A percentile compares a stretch with the other conserved stretches of the same genome.
These are phyloP conservation scores for Cryptococcus maquisensis DNA, from an alignment of 1,284 basidiomycete genomes.

Conservation along the genomic window DNA sequence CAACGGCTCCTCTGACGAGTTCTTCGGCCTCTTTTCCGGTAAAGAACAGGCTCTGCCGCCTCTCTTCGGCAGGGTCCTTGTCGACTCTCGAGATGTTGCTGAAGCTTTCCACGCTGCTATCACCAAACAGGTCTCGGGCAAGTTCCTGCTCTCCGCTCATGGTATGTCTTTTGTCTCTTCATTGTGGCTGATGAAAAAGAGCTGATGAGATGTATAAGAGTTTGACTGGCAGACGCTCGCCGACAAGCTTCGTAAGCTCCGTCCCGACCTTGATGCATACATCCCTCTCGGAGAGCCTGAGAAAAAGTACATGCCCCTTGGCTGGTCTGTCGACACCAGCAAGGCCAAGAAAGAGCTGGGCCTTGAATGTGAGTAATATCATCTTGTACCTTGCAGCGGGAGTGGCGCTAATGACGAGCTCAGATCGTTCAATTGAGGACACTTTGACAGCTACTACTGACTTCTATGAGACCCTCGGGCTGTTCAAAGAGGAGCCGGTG, in stretches of 20 bases:
- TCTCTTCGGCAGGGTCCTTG: neutral
- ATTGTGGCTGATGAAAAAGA: too few relatives aligned
- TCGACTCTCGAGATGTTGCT: constrained; percentile 1
- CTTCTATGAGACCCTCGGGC: neutral
- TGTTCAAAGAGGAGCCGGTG: neutral
- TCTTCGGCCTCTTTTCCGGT: neutral
- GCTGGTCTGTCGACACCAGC: too few relatives aligned
- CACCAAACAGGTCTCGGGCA: neutral
- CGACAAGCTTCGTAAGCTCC: constrained; percentile 13
- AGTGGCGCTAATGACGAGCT: too few relatives aligned
- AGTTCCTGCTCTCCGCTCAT: neutral
- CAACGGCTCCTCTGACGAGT: neutral
- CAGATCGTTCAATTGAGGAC: neutral
- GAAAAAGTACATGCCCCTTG: neutral
- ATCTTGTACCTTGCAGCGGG: too few relatives aligned
- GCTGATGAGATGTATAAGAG: neutral
- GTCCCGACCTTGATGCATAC: constrained; percentile 24
- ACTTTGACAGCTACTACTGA: neutral
- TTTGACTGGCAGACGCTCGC: constrained; percentile 25
- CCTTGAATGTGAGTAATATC: too few relatives aligned
- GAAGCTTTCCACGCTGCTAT: constrained; percentile 4
- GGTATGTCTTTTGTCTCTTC: neutral
- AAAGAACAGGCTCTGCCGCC: constrained; percentile 2
- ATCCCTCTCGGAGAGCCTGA: constrained; percentile 21
- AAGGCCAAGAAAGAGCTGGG: too few relatives aligned